Base-by-base conservation (phyloP, 768 basidiomycete genomes). In the Gloeopeniophorella convolvens region DNA sequence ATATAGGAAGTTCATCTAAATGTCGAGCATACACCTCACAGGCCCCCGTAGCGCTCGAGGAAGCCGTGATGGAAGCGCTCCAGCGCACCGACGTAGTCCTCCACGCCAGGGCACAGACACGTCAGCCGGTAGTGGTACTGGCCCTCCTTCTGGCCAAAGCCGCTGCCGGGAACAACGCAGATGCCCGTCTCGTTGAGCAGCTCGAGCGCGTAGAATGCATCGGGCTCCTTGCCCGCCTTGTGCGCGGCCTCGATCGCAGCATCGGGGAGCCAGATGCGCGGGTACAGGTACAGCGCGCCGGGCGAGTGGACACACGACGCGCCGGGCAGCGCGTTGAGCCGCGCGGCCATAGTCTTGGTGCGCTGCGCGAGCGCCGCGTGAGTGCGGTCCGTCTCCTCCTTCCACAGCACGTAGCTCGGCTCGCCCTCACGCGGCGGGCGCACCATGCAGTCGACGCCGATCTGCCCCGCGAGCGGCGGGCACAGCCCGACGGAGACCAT, bases 371-470 rank as follows among this genome's bases (percentile, higher is more conserved):
- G 79, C 40, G 80, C 85, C 21, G 73, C 70, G 63, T 92, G 89
- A 59, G 86, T 96, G 4, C 75, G 66, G 40, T 83, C 77, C 15
- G 89, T 93, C 71, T 99, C 95, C 62, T 80, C 64, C 65, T 85
- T 78, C 85, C 85, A 99, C 13, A 83, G 76, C 33, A 66, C 63
- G 68, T 92, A 92, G 51, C 84, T 88, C 60, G 79, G 76, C 2
- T 84, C 78, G 15, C 89, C 90, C 12, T 72, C 66, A 56, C 78
- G 76, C 1, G 95, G 95, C 16, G 95, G 92, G 23, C 89, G 79
- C n/a, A 97, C 86, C 76, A 96, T 81, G 56, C 82, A 82, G 67
- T 98, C 95, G 15, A 99, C 87, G 33, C 89, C 92, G 63, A 99
- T 82, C 72, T 98, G 90, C 18, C 96, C 96, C 2, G 80, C 72